Evolutionary conservation across 1,284 basidiomycete species (phyloP), one percentile per base, ranked within the genome.

Genomic region (Cutaneotrichosporon cutaneum): DNA sequence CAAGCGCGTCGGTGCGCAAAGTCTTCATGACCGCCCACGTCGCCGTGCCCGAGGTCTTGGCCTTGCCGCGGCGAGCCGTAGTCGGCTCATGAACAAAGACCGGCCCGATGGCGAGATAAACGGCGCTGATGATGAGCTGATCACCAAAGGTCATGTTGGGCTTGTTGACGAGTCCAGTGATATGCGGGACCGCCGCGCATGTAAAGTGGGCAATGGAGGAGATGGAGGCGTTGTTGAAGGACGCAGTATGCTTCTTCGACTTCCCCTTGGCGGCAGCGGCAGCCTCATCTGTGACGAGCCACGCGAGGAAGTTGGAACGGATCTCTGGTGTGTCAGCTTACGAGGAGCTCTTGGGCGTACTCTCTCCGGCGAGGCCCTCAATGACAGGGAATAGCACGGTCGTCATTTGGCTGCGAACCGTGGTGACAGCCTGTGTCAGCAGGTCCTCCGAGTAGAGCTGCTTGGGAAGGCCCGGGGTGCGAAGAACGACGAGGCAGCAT

Each of bases 381-480:
- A 95, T 85, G 68, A 94, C 90, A 0, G 93, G 92, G 70, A 94
- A 92, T 8, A 97, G 82, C 48, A 92, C 82, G 72, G 86, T 86
- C 0, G 86, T 86, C 26, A 97, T 84, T 62, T 89, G 87, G 62
- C 88, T 88, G 74, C 94, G 94, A 65, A 93, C 82, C 0, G 87
- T 82, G 42, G 81, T 82, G 9, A 97, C 83, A 72, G 92, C 93
- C 0, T 85, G 81, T 0, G 87, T 87, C 60, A 98, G 88, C 14
- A 94, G 82, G 74, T 98, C 94, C 74, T 98, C 94, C 0, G 94
- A 95, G 74, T 90, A 95, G 35, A 92, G 80, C 90, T 92, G 72
- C 74, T 93, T 93, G 3, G 90, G 85, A 53, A 95, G 79, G 27
- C 88, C 83, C 65, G 93, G 90, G 36, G 87, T 87, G 0, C 86